Base-by-base conservation (phyloP, 257 asterid species). In the Pogostemon cablin region DNA sequence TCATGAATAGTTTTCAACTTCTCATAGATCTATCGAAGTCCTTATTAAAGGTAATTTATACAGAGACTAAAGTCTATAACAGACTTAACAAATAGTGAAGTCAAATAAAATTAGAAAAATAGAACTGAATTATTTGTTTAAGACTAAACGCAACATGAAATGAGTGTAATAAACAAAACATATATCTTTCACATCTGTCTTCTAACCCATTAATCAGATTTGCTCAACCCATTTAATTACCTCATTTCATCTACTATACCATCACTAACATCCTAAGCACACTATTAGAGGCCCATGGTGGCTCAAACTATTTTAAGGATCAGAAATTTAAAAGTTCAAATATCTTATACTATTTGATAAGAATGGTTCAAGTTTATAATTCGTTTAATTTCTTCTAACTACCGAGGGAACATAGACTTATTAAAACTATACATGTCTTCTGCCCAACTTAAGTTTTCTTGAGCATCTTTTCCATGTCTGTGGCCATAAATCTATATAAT, bases 131-230 rank as follows among this genome's bases (percentile, higher is more conserved):
- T 25, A 25, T 25, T 25, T 25, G 2, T 25, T 25, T 25, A 25
- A 25, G 32, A 25, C 32, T 25, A 25, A 25, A 25, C 1, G 1
- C 1, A 25, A 1, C 1, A 25, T 25, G 32, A 25, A 25, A 25
- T 25, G 32, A 25, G 1, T 1, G 0, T 25, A 25, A 25, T 25
- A 25, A 53, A 56, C 10, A 37, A 53, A 46, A 20, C 2, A 55
- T 43, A 44, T 57, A 38, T 68, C 44, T 54, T 62, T 55, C 47
- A 41, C 62, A 32, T 68, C 50, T 20, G 59, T 12, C 20, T 41
- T 10, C 71, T 50, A 63, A 35, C 25, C 54, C 44, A 60, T 62
- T 48, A 7, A 37, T 46, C 56, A 62, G 72, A 39, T 54, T 15
- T n/a, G 12, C 41, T 52, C 15, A 15, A 15, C 15, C 11, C 56